A percentile compares a stretch with the other conserved stretches of the same genome.
Evolutionary conservation across 2,329 filamentous ascomycete genomes (phyloP).

Genomic region (Pseudopyrenochaeta lycopersici): DNA sequence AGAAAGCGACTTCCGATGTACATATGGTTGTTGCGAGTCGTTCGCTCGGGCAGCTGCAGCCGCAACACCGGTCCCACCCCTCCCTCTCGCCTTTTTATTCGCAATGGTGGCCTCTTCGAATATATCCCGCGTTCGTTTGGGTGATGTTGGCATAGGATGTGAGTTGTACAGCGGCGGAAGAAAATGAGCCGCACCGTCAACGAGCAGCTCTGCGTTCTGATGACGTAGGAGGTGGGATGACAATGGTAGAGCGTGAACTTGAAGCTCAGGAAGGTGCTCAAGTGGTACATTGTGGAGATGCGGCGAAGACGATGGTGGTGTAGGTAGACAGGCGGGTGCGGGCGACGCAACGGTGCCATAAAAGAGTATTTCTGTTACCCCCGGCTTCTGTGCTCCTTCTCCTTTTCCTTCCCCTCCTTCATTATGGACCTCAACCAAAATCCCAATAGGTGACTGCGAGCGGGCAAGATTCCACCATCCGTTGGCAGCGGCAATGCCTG

Average conservation of each 20-base stretch:
- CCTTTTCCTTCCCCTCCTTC: not conserved
- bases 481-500: slow-evolving; percentile 6
- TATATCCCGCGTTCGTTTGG: slow-evolving; percentile 56
- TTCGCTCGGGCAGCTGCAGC: slow-evolving; percentile 51
- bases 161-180: slow-evolving; percentile 37
- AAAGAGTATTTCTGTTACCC: slow-evolving; percentile 56
- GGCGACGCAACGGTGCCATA: slow-evolving; percentile 49
- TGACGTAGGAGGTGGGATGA: slow-evolving; percentile 52
- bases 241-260: slow-evolving; percentile 53
- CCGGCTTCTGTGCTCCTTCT: slow-evolving; percentile 17
- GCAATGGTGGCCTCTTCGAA: slow-evolving; percentile 59
- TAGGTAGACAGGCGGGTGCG: slow-evolving; percentile 29
- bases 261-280: slow-evolving; percentile 35
- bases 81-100: slow-evolving; percentile 52
- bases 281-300: slow-evolving; percentile 12
- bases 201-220: not conserved
- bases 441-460: slow-evolving; percentile 51
- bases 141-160: slow-evolving; percentile 28
- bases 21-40: slow-evolving; percentile 32
- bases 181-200: slow-evolving; percentile 42
- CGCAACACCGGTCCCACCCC: slow-evolving; percentile 54
- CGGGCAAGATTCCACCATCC: slow-evolving; percentile 50
- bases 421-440: slow-evolving; percentile 45
- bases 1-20: slow-evolving; percentile 45
- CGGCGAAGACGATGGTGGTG: slow-evolving; percentile 45